A percentile compares a stretch with the other conserved stretches of the same genome.
phyloP scores from a whole-genome alignment of 1,284 basidiomycete species.

The Inonotus obliquus region DNA sequence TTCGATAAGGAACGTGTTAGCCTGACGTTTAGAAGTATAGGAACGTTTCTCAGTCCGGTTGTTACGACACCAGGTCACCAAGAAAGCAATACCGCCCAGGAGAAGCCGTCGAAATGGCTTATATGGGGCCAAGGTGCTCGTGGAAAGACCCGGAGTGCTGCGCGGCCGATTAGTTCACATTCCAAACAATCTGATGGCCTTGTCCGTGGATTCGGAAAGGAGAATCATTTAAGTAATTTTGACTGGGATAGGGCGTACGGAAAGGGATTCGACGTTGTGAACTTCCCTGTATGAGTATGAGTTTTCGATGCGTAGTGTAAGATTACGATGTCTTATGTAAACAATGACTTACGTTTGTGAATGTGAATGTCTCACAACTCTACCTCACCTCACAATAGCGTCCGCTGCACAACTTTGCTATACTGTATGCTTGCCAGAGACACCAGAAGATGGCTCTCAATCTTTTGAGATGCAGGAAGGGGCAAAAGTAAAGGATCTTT shows the following conservation, averaged over 20 bases:
- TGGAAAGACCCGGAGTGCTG: constrained; percentile 50
- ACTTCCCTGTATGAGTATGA: constrained; percentile 36
- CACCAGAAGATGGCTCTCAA: no score
- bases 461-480: no score
- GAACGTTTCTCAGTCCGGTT: constrained; percentile 58
- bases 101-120: background rate
- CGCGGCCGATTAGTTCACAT: constrained; percentile 45
- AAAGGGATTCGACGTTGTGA: constrained; percentile 59
- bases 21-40: constrained; percentile 70
- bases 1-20: constrained; percentile 65
- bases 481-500: no score
- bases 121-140: constrained; percentile 70
- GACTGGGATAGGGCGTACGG: constrained; percentile 64
- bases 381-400: no score
- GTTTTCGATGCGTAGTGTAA: no score
- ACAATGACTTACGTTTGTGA: no score
- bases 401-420: no score
- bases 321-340: no score
- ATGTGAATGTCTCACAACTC: no score
- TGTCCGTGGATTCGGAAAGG: constrained; percentile 59
- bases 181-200: constrained; percentile 45
- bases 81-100: background rate
- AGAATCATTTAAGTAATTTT: constrained; percentile 64
- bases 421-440: no score
- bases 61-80: constrained; percentile 25